These are phyloP conservation scores for Pseudogymnoascus sp. DNA, from an alignment of 2,329 filamentous ascomycete species.

Conservation along the genomic window DNA sequence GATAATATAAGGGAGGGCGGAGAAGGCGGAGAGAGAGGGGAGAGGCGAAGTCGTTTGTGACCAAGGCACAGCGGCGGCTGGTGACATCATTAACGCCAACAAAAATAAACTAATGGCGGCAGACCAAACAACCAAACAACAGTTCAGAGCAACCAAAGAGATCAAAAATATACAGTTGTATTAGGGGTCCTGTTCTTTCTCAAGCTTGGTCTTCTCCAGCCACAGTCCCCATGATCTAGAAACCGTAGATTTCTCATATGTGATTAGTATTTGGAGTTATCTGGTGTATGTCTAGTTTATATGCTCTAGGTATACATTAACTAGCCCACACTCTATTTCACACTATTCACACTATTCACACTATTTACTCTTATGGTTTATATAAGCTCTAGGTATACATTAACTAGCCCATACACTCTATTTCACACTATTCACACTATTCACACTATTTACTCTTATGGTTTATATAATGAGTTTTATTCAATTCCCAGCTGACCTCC, in stretches of 20 bases:
- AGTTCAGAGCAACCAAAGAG: neutral
- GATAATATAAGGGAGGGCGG: neutral
- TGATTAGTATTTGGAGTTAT: neutral
- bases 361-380: neutral
- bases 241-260: neutral
- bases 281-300: neutral
- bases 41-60: neutral
- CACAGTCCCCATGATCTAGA: neutral
- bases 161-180: neutral
- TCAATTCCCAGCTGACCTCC: neutral
- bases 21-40: conserved; percentile 2
- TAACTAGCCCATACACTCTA: neutral
- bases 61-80: neutral
- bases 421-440: neutral
- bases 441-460: neutral
- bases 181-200: neutral
- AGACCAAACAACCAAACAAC: neutral
- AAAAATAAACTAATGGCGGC: neutral
- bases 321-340: neutral
- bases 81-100: neutral
- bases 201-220: neutral
- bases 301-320: neutral
- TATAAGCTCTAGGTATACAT: neutral
- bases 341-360: neutral
- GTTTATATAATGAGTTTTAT: neutral